Evolutionary conservation across 495 filamentous ascomycete genomes (phyloP), one percentile per base, ranked within the genome.

Genomic region (Lasiosphaeriaceae sp.): DNA sequence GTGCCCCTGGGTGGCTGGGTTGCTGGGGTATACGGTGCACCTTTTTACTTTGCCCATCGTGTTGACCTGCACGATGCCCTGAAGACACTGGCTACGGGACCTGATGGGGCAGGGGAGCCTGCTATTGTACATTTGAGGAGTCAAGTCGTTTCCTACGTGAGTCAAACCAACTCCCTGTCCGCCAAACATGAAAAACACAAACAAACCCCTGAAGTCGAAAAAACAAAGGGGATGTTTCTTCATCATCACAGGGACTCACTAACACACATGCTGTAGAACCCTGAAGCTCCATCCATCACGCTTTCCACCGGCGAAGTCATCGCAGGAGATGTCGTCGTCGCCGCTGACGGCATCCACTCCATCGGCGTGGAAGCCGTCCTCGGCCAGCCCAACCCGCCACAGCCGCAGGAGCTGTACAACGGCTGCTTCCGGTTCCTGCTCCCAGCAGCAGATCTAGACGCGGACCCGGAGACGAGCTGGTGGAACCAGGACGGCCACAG

Each of bases 311-410:
- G 74, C 3, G 54, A 52, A 17, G 62, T 61, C 55, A 63, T 66
- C 41, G 41, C 44, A 58, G 74, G 59, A 1, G 79, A 83, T 56
- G 50, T 84, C 7, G 66, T 81, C 45, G 56, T 84, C n/a, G 70
- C 69, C 17, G 79, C 79, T 6, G 79, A 80, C 64, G 81, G 81
- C 0, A 57, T 80, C 45, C 77, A 83, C 50, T 69, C 74, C 9
- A 52, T 62, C 11, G 61, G 66, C 4, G 61, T 64, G 2, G 58
- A 65, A 31, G 53, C 58, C 19, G 53, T 71, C 17, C 49, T 74
- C 14, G 65, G 66, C 34, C 23, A 50, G 7, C 31, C 62, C 23
- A 63, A 64, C 57, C 23, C 66, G 60, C 37, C 57, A 19, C 37
- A 67, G 48, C 47, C 64, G 24, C 61, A 70, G 53, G 56, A 66